A percentile compares a stretch with the other conserved stretches of the same genome.
Evolutionary conservation across 2,329 filamentous ascomycete genomes (phyloP).

Genomic region (Colletotrichum godetiae): DNA sequence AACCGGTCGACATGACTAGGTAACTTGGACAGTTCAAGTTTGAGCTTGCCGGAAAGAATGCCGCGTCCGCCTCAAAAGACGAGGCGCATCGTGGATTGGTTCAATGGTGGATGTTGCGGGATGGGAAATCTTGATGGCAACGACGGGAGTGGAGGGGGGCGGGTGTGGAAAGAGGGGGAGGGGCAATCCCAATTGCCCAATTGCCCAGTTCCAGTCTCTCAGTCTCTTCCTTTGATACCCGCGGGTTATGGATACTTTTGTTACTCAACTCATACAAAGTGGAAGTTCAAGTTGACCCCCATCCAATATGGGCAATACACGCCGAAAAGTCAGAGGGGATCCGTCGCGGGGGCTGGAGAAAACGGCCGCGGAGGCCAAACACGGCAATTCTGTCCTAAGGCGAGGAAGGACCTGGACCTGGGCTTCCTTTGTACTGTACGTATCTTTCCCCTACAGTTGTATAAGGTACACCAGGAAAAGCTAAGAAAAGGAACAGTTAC

Average conservation of each 20-base stretch:
- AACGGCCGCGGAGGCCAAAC: constrained; percentile 20
- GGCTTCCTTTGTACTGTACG: background rate
- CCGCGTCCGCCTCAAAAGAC: background rate
- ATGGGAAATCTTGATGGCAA: background rate
- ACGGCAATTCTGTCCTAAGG: constrained; percentile 29
- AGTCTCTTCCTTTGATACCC: background rate
- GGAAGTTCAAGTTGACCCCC: constrained; percentile 6
- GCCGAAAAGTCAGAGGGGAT: constrained; percentile 3
- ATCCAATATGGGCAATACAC: constrained; percentile 28
- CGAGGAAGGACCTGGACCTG: background rate
- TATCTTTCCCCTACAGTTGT: background rate
- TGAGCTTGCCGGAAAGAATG: background rate
- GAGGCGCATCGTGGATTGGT: constrained; percentile 6
- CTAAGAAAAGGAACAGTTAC: background rate
- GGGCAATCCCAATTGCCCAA: constrained; percentile 4
- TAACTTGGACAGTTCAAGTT: background rate
- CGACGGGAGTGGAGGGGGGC: too few species aligned
- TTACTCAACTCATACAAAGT: background rate
- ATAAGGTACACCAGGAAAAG: background rate
- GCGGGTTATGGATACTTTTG: background rate
- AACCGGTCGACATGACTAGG: background rate
- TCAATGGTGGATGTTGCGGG: background rate
- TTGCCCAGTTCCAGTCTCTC: background rate
- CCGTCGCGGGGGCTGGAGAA: constrained; percentile 3
- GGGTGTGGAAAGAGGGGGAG: constrained; percentile 6